A percentile compares a stretch with the other conserved stretches of the same genome.
phyloP scores from a whole-genome alignment of 208 protist genomes.

The Trichomonas vaginalis region DNA sequence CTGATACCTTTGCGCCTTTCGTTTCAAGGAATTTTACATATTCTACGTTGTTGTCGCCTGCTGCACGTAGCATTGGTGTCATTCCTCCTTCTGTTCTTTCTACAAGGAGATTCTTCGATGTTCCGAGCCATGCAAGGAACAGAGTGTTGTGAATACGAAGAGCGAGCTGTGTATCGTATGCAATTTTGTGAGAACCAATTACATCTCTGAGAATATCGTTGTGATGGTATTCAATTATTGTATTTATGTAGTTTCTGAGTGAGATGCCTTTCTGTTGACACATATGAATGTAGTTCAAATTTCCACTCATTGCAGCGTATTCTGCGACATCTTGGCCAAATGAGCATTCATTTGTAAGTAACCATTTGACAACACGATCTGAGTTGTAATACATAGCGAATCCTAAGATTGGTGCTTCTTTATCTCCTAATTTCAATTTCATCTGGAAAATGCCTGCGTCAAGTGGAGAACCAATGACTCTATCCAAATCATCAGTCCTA shows the following conservation, averaged over 20 bases:
- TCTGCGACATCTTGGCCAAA: not conserved
- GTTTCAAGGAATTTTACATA: not conserved
- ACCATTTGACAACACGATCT: not conserved
- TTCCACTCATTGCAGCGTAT: not conserved
- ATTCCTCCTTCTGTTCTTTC: not conserved
- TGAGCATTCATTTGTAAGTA: not conserved
- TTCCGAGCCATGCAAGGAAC: not conserved
- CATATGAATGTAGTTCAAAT: not conserved
- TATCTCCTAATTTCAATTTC: not conserved
- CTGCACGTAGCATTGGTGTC: not conserved
- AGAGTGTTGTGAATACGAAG: not conserved
- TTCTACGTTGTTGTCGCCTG: not conserved
- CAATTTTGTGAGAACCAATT: not conserved
- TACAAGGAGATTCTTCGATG: not conserved
- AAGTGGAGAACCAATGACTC: not conserved
- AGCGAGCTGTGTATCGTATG: not conserved
- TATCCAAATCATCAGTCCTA: not conserved
- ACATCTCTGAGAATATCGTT: not conserved
- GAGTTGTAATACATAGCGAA: not conserved
- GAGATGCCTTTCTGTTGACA: not conserved
- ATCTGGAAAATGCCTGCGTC: not conserved
- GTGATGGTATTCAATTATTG: not conserved
- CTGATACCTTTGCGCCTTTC: not conserved
- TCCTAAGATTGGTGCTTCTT: not conserved
- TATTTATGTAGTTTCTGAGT: not conserved